These are phyloP conservation scores for Picochlorum sp. DNA, from an alignment of 139 green algal genomes.

Conservation along the genomic window DNA sequence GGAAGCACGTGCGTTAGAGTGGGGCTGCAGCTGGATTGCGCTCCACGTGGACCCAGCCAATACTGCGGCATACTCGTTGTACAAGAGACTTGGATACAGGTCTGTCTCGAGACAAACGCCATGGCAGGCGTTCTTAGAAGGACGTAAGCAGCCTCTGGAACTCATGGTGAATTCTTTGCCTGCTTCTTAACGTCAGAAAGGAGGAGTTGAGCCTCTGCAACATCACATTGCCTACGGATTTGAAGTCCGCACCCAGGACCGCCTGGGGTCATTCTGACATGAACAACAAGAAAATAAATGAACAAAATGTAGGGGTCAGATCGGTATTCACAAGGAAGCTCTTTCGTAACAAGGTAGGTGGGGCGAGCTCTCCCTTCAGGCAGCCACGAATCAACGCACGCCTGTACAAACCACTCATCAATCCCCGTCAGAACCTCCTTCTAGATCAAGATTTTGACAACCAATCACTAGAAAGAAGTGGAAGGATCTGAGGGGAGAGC, in stretches of 20 bases:
- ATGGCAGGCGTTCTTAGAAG: slow-evolving; percentile 23
- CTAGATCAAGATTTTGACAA: not conserved
- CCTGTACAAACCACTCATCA: slow-evolving; percentile 26
- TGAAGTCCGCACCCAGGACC: slow-evolving; percentile 74
- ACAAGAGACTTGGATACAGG: slow-evolving; percentile 18
- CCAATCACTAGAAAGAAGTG: slow-evolving; percentile 8
- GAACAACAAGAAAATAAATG: not conserved
- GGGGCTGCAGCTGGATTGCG: slow-evolving; percentile 32
- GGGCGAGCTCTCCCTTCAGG: slow-evolving; percentile 4
- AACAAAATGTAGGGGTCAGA: slow-evolving; percentile 21
- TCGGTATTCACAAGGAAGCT: slow-evolving; percentile 17
- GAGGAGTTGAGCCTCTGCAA: slow-evolving; percentile 72
- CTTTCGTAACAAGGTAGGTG: slow-evolving; percentile 30
- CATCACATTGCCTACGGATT: slow-evolving; percentile 68
- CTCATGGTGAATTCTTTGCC: slow-evolving; percentile 15
- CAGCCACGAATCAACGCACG: slow-evolving; percentile 13
- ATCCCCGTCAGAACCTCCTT: slow-evolving; percentile 16
- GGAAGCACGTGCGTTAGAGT: slow-evolving; percentile 31
- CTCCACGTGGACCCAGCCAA: slow-evolving; percentile 28
- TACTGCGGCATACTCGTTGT: slow-evolving; percentile 22
- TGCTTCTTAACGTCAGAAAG: slow-evolving; percentile 43
- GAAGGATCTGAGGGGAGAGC: slow-evolving; percentile 22
- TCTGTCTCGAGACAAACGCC: slow-evolving; percentile 8
- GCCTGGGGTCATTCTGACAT: slow-evolving; percentile 15
- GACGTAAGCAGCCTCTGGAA: slow-evolving; percentile 1